phyloP scores from a whole-genome alignment of 2,329 filamentous ascomycete species.

The Fusarium gaditjirri region DNA sequence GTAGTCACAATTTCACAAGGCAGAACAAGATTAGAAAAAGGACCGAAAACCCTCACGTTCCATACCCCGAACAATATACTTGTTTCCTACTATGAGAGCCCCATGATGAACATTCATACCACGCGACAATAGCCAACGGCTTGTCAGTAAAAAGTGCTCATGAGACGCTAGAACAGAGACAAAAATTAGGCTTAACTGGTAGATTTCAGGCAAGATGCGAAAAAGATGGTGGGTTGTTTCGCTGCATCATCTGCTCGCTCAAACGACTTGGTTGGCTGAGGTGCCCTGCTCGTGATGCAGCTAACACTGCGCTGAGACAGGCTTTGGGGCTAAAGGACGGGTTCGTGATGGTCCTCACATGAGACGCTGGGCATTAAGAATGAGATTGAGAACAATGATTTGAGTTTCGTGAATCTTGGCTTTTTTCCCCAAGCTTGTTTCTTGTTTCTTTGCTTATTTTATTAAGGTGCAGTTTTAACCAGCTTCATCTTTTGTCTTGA shows the following conservation, averaged over 20 bases:
- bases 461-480: background rate
- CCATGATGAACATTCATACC: slow-evolving; percentile 17
- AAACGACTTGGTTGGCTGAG: slow-evolving; percentile 31
- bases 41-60: background rate
- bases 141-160: slow-evolving; percentile 9
- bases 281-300: slow-evolving; percentile 31
- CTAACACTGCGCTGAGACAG: slow-evolving; percentile 31
- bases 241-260: slow-evolving; percentile 31
- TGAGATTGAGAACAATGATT: background rate
- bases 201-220: background rate
- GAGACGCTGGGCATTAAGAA: slow-evolving; percentile 25
- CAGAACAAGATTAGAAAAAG: background rate
- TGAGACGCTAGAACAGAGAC: slow-evolving; percentile 25
- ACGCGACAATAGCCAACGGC: slow-evolving; percentile 29
- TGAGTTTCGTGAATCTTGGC: slow-evolving; percentile 1
- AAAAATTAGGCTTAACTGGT: slow-evolving; percentile 10
- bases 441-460: background rate
- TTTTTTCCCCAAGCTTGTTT: background rate
- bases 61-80: slow-evolving; percentile 24
- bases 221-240: slow-evolving; percentile 34
- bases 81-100: background rate
- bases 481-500: slow-evolving; percentile 8
- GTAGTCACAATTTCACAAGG: slow-evolving; percentile 1
- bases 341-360: slow-evolving; percentile 39
- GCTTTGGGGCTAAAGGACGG: slow-evolving; percentile 8